A percentile compares a stretch with the other conserved stretches of the same genome.
These are phyloP conservation scores for Elongisporangium undulatum DNA, from an alignment of 352 stramenopile species.

Conservation along the genomic window DNA sequence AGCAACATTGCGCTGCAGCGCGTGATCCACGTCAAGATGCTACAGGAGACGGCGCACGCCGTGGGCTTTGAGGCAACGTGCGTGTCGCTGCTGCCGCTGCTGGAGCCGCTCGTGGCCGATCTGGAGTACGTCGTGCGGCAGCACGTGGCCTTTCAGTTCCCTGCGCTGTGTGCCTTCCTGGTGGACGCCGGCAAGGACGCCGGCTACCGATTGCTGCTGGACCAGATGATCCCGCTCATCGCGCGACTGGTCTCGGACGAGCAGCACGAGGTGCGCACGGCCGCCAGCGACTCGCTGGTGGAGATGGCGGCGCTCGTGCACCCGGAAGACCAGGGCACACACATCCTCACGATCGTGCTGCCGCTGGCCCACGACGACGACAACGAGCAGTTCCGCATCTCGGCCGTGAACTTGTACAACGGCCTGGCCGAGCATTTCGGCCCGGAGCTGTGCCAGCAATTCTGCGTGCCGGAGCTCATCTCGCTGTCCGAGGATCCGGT, in stretches of 20 bases:
- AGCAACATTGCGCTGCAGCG: slow-evolving; percentile 96
- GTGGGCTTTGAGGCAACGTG: slow-evolving; percentile 83
- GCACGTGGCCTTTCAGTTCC: slow-evolving; percentile 90
- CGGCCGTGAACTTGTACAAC: slow-evolving; percentile 89
- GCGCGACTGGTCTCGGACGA: slow-evolving; percentile 78
- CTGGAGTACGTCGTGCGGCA: slow-evolving; percentile 94
- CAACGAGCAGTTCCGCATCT: slow-evolving; percentile 93
- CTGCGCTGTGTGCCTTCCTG: slow-evolving; percentile 73
- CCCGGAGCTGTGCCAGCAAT: slow-evolving; percentile 89
- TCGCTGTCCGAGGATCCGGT: slow-evolving; percentile 88
- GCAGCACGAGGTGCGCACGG: slow-evolving; percentile 85
- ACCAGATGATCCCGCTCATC: slow-evolving; percentile 75
- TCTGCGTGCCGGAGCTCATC: slow-evolving; percentile 92
- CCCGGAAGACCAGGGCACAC: slow-evolving; percentile 82
- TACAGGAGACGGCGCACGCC: slow-evolving; percentile 82
- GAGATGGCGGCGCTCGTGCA: slow-evolving; percentile 84
- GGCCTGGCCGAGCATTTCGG: slow-evolving; percentile 87
- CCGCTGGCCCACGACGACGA: slow-evolving; percentile 88
- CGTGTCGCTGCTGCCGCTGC: slow-evolving; percentile 87
- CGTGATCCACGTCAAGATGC: slow-evolving; percentile 96
- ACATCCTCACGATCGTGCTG: slow-evolving; percentile 93
- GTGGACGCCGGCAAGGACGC: slow-evolving; percentile 30
- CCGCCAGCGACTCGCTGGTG: slow-evolving; percentile 84
- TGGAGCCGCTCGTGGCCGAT: slow-evolving; percentile 83
- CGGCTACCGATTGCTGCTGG: slow-evolving; percentile 72